phyloP scores from a whole-genome alignment of 768 basidiomycete genomes.

The Tylopilus sp. region DNA sequence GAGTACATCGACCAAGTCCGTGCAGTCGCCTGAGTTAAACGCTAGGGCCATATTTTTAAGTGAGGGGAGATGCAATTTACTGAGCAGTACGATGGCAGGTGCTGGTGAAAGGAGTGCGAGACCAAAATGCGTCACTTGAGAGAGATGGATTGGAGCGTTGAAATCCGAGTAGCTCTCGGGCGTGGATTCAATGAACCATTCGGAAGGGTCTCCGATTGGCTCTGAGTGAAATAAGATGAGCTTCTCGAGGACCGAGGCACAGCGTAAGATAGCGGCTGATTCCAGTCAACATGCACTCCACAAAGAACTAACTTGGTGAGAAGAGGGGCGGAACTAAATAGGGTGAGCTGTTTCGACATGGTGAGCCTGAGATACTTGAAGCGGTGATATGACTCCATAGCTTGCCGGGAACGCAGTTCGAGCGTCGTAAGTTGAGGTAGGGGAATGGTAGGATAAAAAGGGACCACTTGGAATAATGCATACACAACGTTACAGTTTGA shows the following conservation, averaged over 20 bases:
- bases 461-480: not conserved
- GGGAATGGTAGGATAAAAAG: not conserved
- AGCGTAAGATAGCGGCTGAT: slow-evolving; percentile 17
- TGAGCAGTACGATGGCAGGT: not conserved
- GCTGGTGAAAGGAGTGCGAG: slow-evolving; percentile 43
- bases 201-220: not conserved
- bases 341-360: not conserved
- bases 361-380: not conserved
- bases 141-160: slow-evolving; percentile 28
- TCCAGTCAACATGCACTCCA: slow-evolving; percentile 43
- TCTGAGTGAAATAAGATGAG: not conserved
- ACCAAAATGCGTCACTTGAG: slow-evolving; percentile 30
- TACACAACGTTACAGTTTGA: not conserved
- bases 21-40: slow-evolving; percentile 39
- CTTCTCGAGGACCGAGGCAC: not conserved
- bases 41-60: not conserved
- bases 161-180: slow-evolving; percentile 21
- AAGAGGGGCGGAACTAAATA: slow-evolving; percentile 40
- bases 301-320: slow-evolving; percentile 39
- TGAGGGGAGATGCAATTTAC: not conserved
- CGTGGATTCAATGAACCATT: not conserved
- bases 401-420: not conserved
- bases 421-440: not conserved
- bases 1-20: slow-evolving; percentile 45
- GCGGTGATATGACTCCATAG: not conserved